Conservation (phyloP, 177 flowering plant species). For the Tripterygium wilfordii region DNA sequence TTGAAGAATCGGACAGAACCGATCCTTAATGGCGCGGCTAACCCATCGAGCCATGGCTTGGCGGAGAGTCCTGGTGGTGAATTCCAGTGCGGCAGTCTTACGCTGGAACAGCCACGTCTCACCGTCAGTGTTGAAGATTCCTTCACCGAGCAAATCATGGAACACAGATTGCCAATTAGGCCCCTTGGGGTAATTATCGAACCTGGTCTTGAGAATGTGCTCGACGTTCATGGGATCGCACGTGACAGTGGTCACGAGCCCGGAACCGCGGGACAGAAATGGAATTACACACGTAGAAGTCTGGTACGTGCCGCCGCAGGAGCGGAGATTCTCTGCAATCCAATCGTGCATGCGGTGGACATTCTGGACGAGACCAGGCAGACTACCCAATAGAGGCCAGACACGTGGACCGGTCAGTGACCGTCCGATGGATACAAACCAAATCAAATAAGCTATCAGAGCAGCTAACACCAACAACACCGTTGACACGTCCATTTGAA, state of each 20-base stretch:
- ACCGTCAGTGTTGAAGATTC: constrained; percentile 83
- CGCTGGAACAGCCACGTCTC: constrained; percentile 77
- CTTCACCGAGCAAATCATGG: constrained; percentile 70
- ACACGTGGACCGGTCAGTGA: constrained; percentile 61
- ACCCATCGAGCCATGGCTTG: constrained; percentile 90
- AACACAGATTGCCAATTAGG: constrained; percentile 74
- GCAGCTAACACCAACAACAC: constrained; percentile 26
- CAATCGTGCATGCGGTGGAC: constrained; percentile 67
- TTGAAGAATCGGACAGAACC: constrained; percentile 58
- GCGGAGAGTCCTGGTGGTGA: constrained; percentile 70
- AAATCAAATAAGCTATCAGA: constrained; percentile 37
- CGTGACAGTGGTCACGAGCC: constrained; percentile 71
- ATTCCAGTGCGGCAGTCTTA: constrained; percentile 77
- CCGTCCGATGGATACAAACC: constrained; percentile 43
- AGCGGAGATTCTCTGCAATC: constrained; percentile 67
- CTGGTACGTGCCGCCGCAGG: constrained; percentile 69
- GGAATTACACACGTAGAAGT: constrained; percentile 60
- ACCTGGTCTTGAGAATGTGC: constrained; percentile 60
- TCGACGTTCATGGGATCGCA: constrained; percentile 63
- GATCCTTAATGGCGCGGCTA: constrained; percentile 45
- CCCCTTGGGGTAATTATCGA: constrained; percentile 78
- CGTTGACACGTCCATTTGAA: constrained; percentile 41
- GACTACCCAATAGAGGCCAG: constrained; percentile 74
- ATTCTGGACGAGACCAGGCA: constrained; percentile 58
- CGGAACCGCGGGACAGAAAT: constrained; percentile 43